These are phyloP conservation scores for Physaria fendleri DNA, from an alignment of 345 rosid species.

Conservation along the genomic window DNA sequence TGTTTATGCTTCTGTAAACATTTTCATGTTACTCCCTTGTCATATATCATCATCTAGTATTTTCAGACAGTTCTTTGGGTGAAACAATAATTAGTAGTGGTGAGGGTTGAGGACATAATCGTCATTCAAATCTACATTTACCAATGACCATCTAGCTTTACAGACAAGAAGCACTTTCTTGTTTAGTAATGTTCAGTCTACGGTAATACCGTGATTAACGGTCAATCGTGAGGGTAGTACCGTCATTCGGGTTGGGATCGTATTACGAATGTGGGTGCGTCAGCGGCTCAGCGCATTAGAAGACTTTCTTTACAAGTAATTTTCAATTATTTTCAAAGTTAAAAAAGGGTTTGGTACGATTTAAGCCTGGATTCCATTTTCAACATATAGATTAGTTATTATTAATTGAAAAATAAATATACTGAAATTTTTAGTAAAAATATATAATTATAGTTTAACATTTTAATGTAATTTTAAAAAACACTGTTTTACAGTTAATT, in stretches of 20 bases:
- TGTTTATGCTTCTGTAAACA: not conserved
- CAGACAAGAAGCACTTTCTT: not conserved
- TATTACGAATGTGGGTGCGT: constrained; percentile 19
- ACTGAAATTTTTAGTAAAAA: no score
- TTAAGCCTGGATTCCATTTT: not conserved
- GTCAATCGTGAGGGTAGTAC: not conserved
- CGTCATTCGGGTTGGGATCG: constrained; percentile 7
- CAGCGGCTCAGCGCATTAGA: constrained; percentile 10
- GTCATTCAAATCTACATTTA: not conserved
- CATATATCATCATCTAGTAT: constrained; percentile 23
- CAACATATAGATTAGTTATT: no score
- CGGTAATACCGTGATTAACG: not conserved
- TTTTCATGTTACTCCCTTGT: constrained; percentile 20
- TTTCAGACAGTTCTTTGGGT: not conserved
- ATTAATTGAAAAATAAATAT: no score
- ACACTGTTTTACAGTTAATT: no score
- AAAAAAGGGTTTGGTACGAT: constrained; percentile 1
- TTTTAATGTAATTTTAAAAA: no score
- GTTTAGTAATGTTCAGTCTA: not conserved
- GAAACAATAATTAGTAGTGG: not conserved
- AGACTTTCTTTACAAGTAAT: constrained; percentile 27
- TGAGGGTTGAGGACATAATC: not conserved
- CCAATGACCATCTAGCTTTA: not conserved
- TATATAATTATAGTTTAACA: no score
- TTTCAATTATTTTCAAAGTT: not conserved